Evolutionary conservation across 805 yeast genomes (phyloP).

Genomic region (Kodamaea laetipori): DNA sequence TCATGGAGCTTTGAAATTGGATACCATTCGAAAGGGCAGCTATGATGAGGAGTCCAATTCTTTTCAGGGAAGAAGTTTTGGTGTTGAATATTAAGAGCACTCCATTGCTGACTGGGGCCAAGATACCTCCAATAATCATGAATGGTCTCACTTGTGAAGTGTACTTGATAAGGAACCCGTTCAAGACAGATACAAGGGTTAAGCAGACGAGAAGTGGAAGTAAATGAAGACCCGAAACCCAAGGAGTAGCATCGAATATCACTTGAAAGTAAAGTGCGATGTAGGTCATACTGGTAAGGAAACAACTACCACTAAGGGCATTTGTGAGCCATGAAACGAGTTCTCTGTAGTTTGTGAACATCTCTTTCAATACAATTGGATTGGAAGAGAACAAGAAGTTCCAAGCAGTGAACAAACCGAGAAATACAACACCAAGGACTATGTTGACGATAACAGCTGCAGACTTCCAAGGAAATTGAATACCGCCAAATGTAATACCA

Average conservation of each 20-base stretch:
- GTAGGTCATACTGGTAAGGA: slow-evolving; percentile 42
- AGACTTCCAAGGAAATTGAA: slow-evolving; percentile 53
- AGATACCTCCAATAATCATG: slow-evolving; percentile 29
- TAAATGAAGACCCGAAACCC: slow-evolving; percentile 40
- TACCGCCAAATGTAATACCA: slow-evolving; percentile 59
- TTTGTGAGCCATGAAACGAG: slow-evolving; percentile 39
- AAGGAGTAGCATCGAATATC: slow-evolving; percentile 33
- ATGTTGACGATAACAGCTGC: slow-evolving; percentile 54
- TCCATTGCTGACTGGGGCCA: slow-evolving; percentile 38
- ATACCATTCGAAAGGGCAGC: slow-evolving; percentile 38
- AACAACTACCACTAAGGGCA: slow-evolving; percentile 36
- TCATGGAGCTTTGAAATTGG: slow-evolving; percentile 37
- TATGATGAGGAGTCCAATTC: slow-evolving; percentile 38
- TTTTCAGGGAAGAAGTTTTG: slow-evolving; percentile 22
- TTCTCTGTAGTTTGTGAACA: slow-evolving; percentile 39
- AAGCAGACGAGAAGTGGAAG: slow-evolving; percentile 38
- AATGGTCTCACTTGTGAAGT: slow-evolving; percentile 34
- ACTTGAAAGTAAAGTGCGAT: slow-evolving; percentile 44
- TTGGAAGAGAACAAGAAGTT: slow-evolving; percentile 42
- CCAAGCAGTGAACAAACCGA: slow-evolving; percentile 39
- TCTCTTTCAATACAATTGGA: slow-evolving; percentile 50
- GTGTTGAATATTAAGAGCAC: slow-evolving; percentile 29
- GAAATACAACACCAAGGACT: slow-evolving; percentile 44
- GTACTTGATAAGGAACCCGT: slow-evolving; percentile 33
- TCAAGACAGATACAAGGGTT: slow-evolving; percentile 31